Evolutionary conservation across 2,329 filamentous ascomycete genomes (phyloP).

Genomic region (Dothistroma pini): DNA sequence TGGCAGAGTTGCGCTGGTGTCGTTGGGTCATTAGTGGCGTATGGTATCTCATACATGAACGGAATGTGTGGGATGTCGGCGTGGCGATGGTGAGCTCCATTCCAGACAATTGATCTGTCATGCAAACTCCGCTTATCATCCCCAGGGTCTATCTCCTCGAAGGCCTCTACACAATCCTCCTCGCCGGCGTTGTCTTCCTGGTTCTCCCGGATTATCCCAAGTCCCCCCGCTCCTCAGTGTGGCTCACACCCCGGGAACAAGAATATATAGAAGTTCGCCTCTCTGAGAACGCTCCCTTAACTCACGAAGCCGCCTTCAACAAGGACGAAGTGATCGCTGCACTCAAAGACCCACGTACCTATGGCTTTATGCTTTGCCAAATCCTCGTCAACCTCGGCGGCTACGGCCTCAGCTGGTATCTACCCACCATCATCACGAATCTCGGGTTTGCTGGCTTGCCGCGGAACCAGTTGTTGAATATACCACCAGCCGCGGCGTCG

Average conservation of each 20-base stretch:
- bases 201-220: constrained; percentile 46
- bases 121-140: not conserved
- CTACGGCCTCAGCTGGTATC: constrained; percentile 40
- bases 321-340: constrained; percentile 59
- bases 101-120: not conserved
- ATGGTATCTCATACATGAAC: constrained; percentile 48
- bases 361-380: constrained; percentile 49
- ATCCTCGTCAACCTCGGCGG: constrained; percentile 59
- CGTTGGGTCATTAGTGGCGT: constrained; percentile 19
- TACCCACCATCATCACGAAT: constrained; percentile 56
- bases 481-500: constrained; percentile 36
- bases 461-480: constrained; percentile 39
- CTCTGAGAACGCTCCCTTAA: constrained; percentile 37
- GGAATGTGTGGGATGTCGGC: constrained; percentile 43
- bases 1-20: constrained; percentile 38
- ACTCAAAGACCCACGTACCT: constrained; percentile 36
- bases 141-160: constrained; percentile 62
- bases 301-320: constrained; percentile 49
- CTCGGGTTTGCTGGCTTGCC: constrained; percentile 58
- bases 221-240: constrained; percentile 47
- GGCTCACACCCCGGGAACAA: constrained; percentile 51
- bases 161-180: constrained; percentile 52
- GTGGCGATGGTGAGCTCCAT: constrained; percentile 39
- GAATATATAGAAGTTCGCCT: constrained; percentile 46
- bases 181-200: constrained; percentile 47